A percentile compares a stretch with the other conserved stretches of the same genome.
Conservation (phyloP, 257 asterid species). For the Oldenlandia corymbosa region DNA sequence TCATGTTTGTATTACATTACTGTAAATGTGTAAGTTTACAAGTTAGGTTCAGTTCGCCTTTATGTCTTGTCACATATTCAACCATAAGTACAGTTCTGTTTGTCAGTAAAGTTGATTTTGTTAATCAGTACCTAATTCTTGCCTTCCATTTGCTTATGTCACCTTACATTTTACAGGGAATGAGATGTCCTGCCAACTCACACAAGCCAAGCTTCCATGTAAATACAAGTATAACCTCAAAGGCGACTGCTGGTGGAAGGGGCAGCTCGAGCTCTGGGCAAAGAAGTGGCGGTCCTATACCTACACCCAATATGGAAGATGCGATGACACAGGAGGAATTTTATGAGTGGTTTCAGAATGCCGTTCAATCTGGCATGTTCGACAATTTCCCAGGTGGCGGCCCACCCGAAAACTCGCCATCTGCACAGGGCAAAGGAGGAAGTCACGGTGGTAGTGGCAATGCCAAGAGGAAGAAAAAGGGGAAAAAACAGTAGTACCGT, state of each 20-base stretch:
- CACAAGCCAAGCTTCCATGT: conserved; percentile 94
- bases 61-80: too few relatives aligned
- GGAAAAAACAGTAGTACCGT: conserved; percentile 54
- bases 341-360: conserved; percentile 78
- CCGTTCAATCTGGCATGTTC: conserved; percentile 64
- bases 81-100: too few relatives aligned
- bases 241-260: conserved; percentile 40
- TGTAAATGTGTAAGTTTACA: too few relatives aligned
- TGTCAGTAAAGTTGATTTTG: not conserved
- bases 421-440: conserved; percentile 21
- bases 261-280: conserved; percentile 56
- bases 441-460: conserved; percentile 28
- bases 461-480: conserved; percentile 75
- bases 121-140: not conserved
- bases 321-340: conserved; percentile 85
- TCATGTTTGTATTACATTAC: too few relatives aligned
- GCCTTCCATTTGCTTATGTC: not conserved
- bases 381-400: conserved; percentile 40
- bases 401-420: conserved; percentile 34
- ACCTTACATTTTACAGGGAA: conserved; percentile 42
- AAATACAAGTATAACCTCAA: conserved; percentile 61
- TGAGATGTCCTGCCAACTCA: conserved; percentile 77
- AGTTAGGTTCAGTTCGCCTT: too few relatives aligned
- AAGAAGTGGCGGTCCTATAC: conserved; percentile 54
- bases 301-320: conserved; percentile 57